Conservation (phyloP, 2,329 filamentous ascomycete genomes). For the Aspergillus eucalypticola region DNA sequence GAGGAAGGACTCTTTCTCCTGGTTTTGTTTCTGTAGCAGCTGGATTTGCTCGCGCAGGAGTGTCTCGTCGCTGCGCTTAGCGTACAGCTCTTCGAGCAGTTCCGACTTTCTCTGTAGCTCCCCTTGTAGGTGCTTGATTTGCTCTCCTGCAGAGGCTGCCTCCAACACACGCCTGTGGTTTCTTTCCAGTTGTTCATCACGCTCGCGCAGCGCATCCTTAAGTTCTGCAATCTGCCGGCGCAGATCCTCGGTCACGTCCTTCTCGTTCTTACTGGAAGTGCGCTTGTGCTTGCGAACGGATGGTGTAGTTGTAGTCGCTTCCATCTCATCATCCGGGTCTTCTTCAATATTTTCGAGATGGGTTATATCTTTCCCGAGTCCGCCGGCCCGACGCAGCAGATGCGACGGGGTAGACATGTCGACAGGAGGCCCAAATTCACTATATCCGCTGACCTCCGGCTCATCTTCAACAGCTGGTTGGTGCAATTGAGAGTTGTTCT, state of each 20-base stretch:
- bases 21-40: slow-evolving; percentile 29
- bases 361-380: slow-evolving; percentile 31
- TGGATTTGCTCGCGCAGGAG: slow-evolving; percentile 34
- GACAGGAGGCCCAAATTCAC: slow-evolving; percentile 44
- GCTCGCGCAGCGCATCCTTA: slow-evolving; percentile 32
- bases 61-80: slow-evolving; percentile 24
- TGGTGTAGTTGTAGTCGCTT: slow-evolving; percentile 25
- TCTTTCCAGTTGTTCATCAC: slow-evolving; percentile 37
- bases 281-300: slow-evolving; percentile 27
- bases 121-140: slow-evolving; percentile 41
- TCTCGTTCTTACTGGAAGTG: slow-evolving; percentile 18
- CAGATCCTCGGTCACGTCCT: slow-evolving; percentile 27
- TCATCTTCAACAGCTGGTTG: slow-evolving; percentile 34
- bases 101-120: slow-evolving; percentile 38
- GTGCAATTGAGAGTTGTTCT: slow-evolving; percentile 23
- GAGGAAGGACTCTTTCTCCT: slow-evolving; percentile 27
- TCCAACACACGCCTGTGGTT: slow-evolving; percentile 36
- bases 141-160: slow-evolving; percentile 38
- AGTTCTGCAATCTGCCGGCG: slow-evolving; percentile 35
- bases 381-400: slow-evolving; percentile 34
- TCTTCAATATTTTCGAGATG: slow-evolving; percentile 42
- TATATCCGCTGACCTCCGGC: slow-evolving; percentile 38
- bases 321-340: slow-evolving; percentile 28
- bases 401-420: slow-evolving; percentile 49
- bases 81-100: slow-evolving; percentile 31